Evolutionary conservation across 2,329 filamentous ascomycete genomes (phyloP).

Genomic region (Apiospora hydei): DNA sequence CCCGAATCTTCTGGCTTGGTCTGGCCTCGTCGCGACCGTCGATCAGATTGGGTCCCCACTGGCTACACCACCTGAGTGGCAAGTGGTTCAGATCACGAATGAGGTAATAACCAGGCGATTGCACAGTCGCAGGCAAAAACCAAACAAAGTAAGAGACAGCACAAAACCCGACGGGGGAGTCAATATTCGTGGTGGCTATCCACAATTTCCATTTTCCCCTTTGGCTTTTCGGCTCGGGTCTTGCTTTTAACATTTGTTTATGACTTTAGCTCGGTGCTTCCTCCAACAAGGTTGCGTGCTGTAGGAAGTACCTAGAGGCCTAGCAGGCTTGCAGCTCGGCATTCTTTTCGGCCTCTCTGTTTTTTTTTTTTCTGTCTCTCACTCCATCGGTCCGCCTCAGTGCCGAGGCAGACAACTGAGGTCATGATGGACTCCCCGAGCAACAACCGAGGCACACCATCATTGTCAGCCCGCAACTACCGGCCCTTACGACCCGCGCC

Average conservation of each 20-base stretch:
- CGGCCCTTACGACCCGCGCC: neutral
- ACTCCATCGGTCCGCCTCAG: neutral
- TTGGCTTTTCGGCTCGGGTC: neutral
- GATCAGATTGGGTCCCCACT: neutral
- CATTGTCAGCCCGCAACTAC: neutral
- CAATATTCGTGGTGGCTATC: neutral
- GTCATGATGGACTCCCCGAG: neutral
- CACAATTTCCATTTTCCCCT: no score
- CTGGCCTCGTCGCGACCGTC: neutral
- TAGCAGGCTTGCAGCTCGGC: neutral
- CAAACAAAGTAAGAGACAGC: neutral
- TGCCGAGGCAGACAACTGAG: neutral
- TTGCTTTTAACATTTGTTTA: neutral
- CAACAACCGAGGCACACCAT: neutral
- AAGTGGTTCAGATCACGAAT: neutral
- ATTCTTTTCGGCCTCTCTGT: neutral
- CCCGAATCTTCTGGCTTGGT: neutral
- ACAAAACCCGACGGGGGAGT: neutral
- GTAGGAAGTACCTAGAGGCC: neutral
- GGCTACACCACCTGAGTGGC: neutral
- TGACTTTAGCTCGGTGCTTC: neutral
- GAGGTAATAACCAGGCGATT: neutral
- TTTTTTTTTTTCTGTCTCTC: neutral
- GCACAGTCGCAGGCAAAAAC: neutral
- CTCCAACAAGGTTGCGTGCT: neutral